phyloP scores from a whole-genome alignment of 768 basidiomycete genomes.

The Kwoniella dejecticola region DNA sequence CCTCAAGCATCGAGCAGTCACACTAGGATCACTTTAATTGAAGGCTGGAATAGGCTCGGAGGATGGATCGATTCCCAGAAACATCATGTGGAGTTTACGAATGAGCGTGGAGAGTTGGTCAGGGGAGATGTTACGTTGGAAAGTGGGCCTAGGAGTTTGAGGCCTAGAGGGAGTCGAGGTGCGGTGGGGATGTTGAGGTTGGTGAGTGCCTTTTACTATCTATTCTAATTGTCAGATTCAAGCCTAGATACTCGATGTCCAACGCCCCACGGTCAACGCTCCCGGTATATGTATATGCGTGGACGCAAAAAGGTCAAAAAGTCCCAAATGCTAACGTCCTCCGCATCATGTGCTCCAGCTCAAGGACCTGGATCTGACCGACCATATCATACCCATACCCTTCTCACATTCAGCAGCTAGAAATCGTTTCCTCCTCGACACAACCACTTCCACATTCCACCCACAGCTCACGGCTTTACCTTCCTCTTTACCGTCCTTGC shows the following conservation, averaged over 20 bases:
- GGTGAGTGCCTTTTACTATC: conserved; percentile 60
- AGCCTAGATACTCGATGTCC: too few species aligned
- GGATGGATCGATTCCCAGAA: conserved; percentile 78
- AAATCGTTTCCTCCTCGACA: conserved; percentile 68
- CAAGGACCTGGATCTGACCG: conserved; percentile 67
- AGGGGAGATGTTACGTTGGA: conserved; percentile 66
- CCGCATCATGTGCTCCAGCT: too few species aligned
- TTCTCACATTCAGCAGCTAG: conserved; percentile 71
- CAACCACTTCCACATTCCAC: conserved; percentile 17
- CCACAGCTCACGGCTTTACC: conserved; percentile 60
- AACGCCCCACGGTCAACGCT: too few species aligned
- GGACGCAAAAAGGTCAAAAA: conserved; percentile 10
- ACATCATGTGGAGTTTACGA: conserved; percentile 13
- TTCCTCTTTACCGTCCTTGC: conserved; percentile 53
- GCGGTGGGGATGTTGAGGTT: conserved; percentile 73
- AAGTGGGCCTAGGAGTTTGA: conserved; percentile 80
- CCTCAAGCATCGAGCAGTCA: conserved; percentile 39
- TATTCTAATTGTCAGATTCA: conserved; percentile 8
- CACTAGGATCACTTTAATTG: conserved; percentile 66
- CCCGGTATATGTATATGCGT: conserved; percentile 25
- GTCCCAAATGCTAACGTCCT: too few species aligned
- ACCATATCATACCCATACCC: conserved; percentile 68
- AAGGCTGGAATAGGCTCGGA: conserved; percentile 67
- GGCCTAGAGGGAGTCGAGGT: conserved; percentile 65
- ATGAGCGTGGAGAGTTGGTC: conserved; percentile 42